Base-by-base conservation (phyloP, 2,329 filamentous ascomycete species). In the Fusarium newnesense region DNA sequence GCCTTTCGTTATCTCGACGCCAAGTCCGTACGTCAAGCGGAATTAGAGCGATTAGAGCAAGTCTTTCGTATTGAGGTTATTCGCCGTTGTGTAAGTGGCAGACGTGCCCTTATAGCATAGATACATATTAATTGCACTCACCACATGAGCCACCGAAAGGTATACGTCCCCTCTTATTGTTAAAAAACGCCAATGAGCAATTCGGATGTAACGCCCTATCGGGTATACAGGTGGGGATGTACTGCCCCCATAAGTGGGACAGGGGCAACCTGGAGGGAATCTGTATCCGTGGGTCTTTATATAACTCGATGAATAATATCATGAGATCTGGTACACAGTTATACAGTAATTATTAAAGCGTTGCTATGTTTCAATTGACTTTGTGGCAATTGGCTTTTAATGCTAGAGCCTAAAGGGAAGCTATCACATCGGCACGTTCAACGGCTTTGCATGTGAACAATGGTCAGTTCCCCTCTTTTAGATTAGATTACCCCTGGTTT, bases 211-310 rank as follows among this genome's bases (percentile, higher is more conserved):
- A 34, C 50, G 50, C 50, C 15, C 34, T n/a, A 54, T 54, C 34
- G 19, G 34, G 50, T 39, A 40, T 19, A 28, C 24, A n/a, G 13
- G 34, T 54, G 34, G 50, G 21, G 34, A 39, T 39, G 34, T 28
- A 39, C 50, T 40, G 34, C 50, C 50, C 50, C 28, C 19, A 54
- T 54, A 54, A 40, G 50, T 54, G 50, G 50, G 34, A 28, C 50
- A 54, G 50, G 34, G 50, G 50, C 26, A 39, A 28, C 19, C 10
- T 16, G 24, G 50, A 37, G 50, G 34, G 7, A 39, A 39, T 39
- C 34, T n/a, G 9, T 18, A n/a, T 18, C 50, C 50, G 13, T 36
- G 34, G 24, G 24, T 16, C 34, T 28, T 16, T n/a, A 16, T 39
- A 24, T 28, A 28, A n/a, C 19, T 26, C 12, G 24, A 40, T 21